Base-by-base conservation (phyloP, 257 asterid genomes). In the Fraxinus quadrangulata region DNA sequence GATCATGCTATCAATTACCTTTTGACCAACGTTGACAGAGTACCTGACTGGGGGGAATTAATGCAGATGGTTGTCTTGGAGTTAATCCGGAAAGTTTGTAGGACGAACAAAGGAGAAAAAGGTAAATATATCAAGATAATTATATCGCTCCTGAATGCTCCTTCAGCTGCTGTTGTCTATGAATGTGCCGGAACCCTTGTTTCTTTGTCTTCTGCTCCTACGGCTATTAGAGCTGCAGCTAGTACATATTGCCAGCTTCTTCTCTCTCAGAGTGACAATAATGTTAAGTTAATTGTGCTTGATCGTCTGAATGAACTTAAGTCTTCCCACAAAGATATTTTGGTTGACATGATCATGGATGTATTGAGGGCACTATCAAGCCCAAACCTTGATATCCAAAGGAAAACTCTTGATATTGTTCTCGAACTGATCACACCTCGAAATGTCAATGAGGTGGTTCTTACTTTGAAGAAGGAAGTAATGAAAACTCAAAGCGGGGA, bases 161-260 rank as follows among this genome's bases (percentile, higher is more conserved):
- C 98, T 82, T 94, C 98, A 36, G 96, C 98, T 83, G 97, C 96
- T 3, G 98, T 94, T 61, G 83, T 89, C 39, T 92, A 88, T 84
- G 98, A 94, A 84, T 90, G 98, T 86, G 98, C 98, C 26, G 97
- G 97, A 77, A 94, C 98, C 66, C 96, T 94, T 23, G 97, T 94
- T 68, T 92, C 98, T 47, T 70, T 94, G 88, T 94, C 98, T 51
- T 92, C 97, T 78, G 98, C 98, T 65, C 98, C 97, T 17, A 92
- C 98, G 6, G 98, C 98, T 70, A 85, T 94, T 75, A 85, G 90
- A 82, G 96, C 96, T 82, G 98, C 98, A 40, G 97, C 98, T 51
- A 91, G 89, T 87, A 94, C 97, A 34, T 94, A 94, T 75, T 86
- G 97, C 81, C 94, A 94, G 89, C 97, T 94, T 77, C 97, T 94